Evolutionary conservation across 805 yeast genomes (phyloP).

Genomic region (Candida hispaniensis): DNA sequence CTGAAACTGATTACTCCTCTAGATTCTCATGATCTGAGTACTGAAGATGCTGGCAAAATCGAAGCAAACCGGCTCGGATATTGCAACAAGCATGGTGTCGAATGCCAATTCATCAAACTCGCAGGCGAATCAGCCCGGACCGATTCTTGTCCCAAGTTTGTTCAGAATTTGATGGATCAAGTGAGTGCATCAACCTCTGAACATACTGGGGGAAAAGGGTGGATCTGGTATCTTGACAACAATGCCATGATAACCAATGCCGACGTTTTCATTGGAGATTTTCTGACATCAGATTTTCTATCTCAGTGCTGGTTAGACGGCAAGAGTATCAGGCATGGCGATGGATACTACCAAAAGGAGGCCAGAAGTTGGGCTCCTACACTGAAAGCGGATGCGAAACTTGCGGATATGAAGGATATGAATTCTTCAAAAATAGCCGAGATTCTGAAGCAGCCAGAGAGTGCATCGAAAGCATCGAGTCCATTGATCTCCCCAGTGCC

Average conservation of each 20-base stretch:
- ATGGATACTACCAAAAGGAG: slow-evolving; percentile 4
- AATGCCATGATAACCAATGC: slow-evolving; percentile 10
- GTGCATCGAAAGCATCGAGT: no score
- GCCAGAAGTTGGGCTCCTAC: slow-evolving; percentile 6
- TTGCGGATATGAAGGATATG: no score
- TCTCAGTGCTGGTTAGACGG: slow-evolving; percentile 1
- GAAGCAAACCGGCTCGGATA: no score
- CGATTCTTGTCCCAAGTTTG: slow-evolving; percentile 1
- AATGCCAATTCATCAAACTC: no score
- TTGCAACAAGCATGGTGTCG: no score
- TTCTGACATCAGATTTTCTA: slow-evolving; percentile 2
- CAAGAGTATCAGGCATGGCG: slow-evolving; percentile 4
- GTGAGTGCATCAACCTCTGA: not conserved
- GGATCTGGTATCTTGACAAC: slow-evolving; percentile 14
- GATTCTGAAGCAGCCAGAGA: no score
- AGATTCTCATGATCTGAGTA: slow-evolving; percentile 4
- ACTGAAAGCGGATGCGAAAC: slow-evolving; percentile 5
- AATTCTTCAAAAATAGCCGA: no score
- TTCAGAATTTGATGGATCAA: slow-evolving; percentile 3
- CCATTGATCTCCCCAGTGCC: no score
- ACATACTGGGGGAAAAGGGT: not conserved
- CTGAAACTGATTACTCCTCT: no score
- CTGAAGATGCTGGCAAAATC: no score
- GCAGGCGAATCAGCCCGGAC: slow-evolving; percentile 5
- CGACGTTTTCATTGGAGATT: slow-evolving; percentile 1